Base-by-base conservation (phyloP, 805 yeast genomes). In the Grigorovia humatica region DNA sequence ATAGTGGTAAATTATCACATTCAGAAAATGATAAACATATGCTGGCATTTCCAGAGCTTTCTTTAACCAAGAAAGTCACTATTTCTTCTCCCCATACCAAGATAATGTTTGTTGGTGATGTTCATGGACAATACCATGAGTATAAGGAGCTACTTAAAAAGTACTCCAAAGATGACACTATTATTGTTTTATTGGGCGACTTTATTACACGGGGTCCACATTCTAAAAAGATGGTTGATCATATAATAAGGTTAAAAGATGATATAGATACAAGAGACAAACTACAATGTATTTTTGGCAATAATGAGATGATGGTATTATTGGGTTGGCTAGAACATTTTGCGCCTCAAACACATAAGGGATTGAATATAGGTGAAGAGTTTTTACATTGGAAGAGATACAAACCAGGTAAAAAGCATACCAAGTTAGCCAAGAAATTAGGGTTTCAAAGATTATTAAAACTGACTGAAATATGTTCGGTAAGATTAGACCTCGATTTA, bases 191-290 rank as follows among this genome's bases (percentile, higher is more conserved):
- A 20, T 67, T 89, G 19, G 98, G 98, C 4, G 97, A 90, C 63
- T 87, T 89, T 65, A 72, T 87, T 17, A 75, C 88, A 48, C 91
- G 90, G 63, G 98, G 98, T 1, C 82, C 85, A 5, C 80, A 85
- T 52, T 85, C 95, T 1, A 55, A 78, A 13, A 78, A 76, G 43
- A 88, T 88, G 2, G 63, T 89, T 11, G 83, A 88, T 53, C 82
- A 67, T 59, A 82, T 86, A 18, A 72, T 82, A 38, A 70, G 78
- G 20, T 2, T 32, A 9, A 32, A 32, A 32, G 15, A 32, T 9
- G 8, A 32, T 29, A n/a, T 32, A 5, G 30, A 46, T 3, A 63
- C 81, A 57, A 70, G 77, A 15, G 57, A 58, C 5, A 43, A 52
- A 2, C 76, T 86, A 15, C 81, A 79, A 50, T 89, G 96, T 63